Base-by-base conservation (phyloP, 371 early-diverging fungal genomes). In the Gilbertella persicaria region DNA sequence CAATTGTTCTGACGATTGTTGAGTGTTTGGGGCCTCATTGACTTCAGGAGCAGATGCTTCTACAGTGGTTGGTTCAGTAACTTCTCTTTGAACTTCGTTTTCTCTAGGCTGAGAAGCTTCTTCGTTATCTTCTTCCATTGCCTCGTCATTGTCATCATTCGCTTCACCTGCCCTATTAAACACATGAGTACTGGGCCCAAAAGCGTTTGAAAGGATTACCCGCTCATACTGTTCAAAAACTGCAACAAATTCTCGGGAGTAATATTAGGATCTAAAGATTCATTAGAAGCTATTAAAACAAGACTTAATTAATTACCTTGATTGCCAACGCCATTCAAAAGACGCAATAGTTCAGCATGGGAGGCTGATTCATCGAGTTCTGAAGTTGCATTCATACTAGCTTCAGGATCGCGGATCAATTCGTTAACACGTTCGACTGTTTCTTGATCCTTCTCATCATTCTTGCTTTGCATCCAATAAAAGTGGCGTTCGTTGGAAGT, bases 391-490 rank as follows among this genome's bases (percentile, higher is more conserved):
- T 50, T 46, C 45, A 50, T 50, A 20, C 39, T 37, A 16, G 45
- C 24, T 25, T 68, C 43, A 59, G 66, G 52, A 62, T 84, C 78
- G 42, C 79, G 80, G 50, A 88, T 82, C 50, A 84, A 63, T 26
- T 67, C 62, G 62, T 87, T 87, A 14, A 85, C 76, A 33, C 73
- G 67, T 5, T 64, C 66, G 44, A 71, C 70, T 14, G 78, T 36
- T 50, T 81, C 82, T 19, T 73, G 71, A 54, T 87, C 87, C 43
- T 78, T 71, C 13, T 78, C 80, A 8, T 73, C 76, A 42, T 78
- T 79, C 19, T 78, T 69, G 46, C 73, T 82, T 62, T 93, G 93
- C 76, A 91, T 82, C 93, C 93, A 93, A 51, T 88, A 90, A 65
- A 93, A 92, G 49, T 81, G 66, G 17, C 79, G 80, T 64, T 85